Percentiles rank a stretch among this genome's conserved stretches.
Conservation (phyloP, 1,284 basidiomycete species). For the Tausonia pullulans region DNA sequence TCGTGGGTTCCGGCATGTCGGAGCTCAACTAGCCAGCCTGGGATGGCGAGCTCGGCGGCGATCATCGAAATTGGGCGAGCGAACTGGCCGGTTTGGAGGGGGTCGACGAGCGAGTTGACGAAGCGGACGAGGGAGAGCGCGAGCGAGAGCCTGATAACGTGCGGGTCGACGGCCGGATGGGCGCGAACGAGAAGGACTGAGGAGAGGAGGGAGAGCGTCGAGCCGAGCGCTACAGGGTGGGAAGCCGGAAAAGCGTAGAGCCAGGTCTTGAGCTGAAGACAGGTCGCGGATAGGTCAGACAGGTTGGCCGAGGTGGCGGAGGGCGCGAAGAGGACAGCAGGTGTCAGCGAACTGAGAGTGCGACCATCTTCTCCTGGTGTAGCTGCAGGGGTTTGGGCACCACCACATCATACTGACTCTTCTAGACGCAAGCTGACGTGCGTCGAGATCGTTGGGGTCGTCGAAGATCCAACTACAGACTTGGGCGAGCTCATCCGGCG, state of each 20-base stretch:
- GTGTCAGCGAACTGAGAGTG: slow-evolving; percentile 9
- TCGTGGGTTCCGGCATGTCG: slow-evolving; percentile 94
- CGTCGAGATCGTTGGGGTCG: slow-evolving; percentile 48
- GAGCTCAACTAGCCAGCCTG: slow-evolving; percentile 83
- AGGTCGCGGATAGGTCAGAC: not conserved
- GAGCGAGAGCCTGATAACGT: slow-evolving; percentile 44
- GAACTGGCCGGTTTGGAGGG: slow-evolving; percentile 65
- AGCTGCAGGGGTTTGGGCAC: too few relatives aligned
- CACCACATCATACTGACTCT: slow-evolving; percentile 43
- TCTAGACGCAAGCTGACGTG: slow-evolving; percentile 54
- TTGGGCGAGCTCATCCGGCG: slow-evolving; percentile 60
- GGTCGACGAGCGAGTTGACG: slow-evolving; percentile 91
- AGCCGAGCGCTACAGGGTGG: slow-evolving; percentile 48
- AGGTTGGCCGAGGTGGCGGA: not conserved
- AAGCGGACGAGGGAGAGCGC: slow-evolving; percentile 63
- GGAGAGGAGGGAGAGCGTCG: slow-evolving; percentile 50
- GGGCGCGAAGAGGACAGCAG: not conserved
- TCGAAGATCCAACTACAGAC: slow-evolving; percentile 69
- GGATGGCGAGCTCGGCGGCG: slow-evolving; percentile 73
- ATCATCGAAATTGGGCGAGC: slow-evolving; percentile 84
- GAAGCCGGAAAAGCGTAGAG: slow-evolving; percentile 57
- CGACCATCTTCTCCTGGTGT: too few relatives aligned
- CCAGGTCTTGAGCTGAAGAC: slow-evolving; percentile 44
- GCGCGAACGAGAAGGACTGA: slow-evolving; percentile 46
- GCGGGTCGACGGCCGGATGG: slow-evolving; percentile 49